Evolutionary conservation across 2,329 filamentous ascomycete genomes (phyloP).

Genomic region (Aspergillus nomiae): DNA sequence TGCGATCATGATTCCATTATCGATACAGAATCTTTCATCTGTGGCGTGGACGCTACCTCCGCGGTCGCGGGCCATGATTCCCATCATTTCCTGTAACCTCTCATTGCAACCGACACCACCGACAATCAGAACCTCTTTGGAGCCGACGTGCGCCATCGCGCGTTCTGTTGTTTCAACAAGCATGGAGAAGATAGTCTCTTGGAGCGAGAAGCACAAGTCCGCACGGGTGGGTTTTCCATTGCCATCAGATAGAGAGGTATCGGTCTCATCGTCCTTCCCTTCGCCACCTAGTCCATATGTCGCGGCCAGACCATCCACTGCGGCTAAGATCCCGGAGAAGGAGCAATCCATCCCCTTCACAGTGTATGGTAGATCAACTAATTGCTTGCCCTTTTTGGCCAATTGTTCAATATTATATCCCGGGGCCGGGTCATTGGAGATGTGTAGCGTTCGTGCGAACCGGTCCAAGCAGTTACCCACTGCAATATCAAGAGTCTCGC

Average conservation of each 20-base stretch:
- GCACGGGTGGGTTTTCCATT: slow-evolving; percentile 64
- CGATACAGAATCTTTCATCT: slow-evolving; percentile 96
- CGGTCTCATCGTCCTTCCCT: slow-evolving; percentile 55
- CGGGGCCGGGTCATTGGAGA: slow-evolving; percentile 93
- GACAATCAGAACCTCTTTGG: slow-evolving; percentile 86
- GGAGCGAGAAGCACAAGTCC: slow-evolving; percentile 90
- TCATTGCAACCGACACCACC: slow-evolving; percentile 96
- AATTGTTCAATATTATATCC: slow-evolving; percentile 98
- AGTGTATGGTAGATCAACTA: slow-evolving; percentile 89
- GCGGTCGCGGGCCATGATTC: slow-evolving; percentile 83
- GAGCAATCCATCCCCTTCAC: slow-evolving; percentile 99
- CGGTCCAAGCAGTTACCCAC: slow-evolving; percentile 97
- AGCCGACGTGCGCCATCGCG: slow-evolving; percentile 96
- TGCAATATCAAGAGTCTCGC: slow-evolving; percentile 94
- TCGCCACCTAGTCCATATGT: slow-evolving; percentile 39
- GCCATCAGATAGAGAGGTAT: slow-evolving; percentile 17
- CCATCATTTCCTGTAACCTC: slow-evolving; percentile 97
- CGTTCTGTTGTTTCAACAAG: slow-evolving; percentile 97
- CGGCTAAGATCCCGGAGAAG: slow-evolving; percentile 87
- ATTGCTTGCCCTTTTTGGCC: slow-evolving; percentile 69
- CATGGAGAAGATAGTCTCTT: slow-evolving; percentile 97
- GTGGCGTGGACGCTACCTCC: slow-evolving; percentile 92
- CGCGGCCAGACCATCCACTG: slow-evolving; percentile 76
- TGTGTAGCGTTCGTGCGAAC: slow-evolving; percentile 86
- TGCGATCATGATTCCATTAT: slow-evolving; percentile 99